Percentiles rank a stretch among this genome's conserved stretches.
These are phyloP conservation scores for Amaranthus cruentus DNA, from an alignment of 148 eudicot genomes.

Conservation along the genomic window DNA sequence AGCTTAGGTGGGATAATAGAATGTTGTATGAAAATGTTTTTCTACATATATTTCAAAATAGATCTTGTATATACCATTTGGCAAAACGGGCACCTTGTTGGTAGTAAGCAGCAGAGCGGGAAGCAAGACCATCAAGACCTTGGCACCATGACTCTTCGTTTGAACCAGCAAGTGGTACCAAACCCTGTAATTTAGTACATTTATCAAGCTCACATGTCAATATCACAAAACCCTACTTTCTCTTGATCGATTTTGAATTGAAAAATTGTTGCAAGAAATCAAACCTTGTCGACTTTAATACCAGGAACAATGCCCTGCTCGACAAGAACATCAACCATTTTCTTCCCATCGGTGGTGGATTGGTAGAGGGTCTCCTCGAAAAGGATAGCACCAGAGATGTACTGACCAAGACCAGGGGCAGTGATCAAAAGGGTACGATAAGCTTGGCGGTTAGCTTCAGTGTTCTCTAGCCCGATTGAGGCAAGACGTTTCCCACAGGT, in stretches of 20 bases:
- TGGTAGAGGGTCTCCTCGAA: constrained; percentile 96
- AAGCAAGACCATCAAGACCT: constrained; percentile 95
- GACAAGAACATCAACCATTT: constrained; percentile 72
- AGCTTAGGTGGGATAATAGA: too few relatives aligned
- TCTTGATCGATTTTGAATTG: neutral
- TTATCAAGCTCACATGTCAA: neutral
- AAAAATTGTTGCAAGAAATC: neutral
- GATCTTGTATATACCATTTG: constrained; percentile 54
- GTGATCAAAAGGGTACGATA: constrained; percentile 71
- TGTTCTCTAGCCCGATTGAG: constrained; percentile 87
- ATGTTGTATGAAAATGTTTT: too few relatives aligned
- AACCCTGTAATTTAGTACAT: constrained; percentile 47
- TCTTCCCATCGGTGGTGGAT: constrained; percentile 72
- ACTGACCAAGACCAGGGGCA: constrained; percentile 71
- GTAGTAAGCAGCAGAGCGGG: constrained; percentile 87
- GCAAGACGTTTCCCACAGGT: constrained; percentile 90
- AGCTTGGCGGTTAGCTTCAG: constrained; percentile 92
- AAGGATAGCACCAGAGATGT: constrained; percentile 84
- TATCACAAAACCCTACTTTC: neutral
- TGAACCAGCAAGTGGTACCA: constrained; percentile 82
- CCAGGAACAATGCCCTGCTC: constrained; percentile 83
- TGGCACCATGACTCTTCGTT: constrained; percentile 94
- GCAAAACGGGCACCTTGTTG: constrained; percentile 96
- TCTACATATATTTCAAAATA: too few relatives aligned
- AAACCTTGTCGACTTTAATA: constrained; percentile 88